Evolutionary conservation across 164 flowering plant species (phyloP).

Genomic region (Pachysandra terminalis): DNA sequence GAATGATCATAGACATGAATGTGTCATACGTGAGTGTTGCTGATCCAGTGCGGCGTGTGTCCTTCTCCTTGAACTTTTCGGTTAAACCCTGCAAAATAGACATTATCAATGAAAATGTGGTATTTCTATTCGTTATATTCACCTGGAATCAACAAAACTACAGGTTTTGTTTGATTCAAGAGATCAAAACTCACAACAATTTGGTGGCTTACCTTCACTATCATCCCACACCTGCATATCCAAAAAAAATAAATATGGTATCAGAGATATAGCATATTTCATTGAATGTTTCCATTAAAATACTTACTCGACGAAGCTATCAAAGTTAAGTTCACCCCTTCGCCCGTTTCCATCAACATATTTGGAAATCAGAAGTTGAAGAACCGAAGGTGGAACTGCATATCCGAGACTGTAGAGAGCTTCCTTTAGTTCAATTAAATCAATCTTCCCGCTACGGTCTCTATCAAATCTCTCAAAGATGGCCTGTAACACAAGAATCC

Average conservation of each 20-base stretch:
- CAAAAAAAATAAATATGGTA: slow-evolving; percentile 17
- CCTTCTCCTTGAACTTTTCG: slow-evolving; percentile 83
- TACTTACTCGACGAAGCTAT: slow-evolving; percentile 68
- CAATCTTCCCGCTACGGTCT: slow-evolving; percentile 80
- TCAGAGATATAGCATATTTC: slow-evolving; percentile 1
- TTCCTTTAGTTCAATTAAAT: slow-evolving; percentile 44
- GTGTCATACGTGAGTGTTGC: slow-evolving; percentile 63
- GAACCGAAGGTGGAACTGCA: slow-evolving; percentile 51
- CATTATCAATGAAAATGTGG: too few relatives aligned
- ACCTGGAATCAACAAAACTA: too few relatives aligned
- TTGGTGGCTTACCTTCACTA: slow-evolving; percentile 61
- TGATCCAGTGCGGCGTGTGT: slow-evolving; percentile 52
- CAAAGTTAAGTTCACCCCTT: slow-evolving; percentile 39
- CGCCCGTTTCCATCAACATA: slow-evolving; percentile 43
- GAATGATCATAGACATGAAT: slow-evolving; percentile 68
- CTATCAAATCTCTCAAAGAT: slow-evolving; percentile 73
- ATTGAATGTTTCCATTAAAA: background rate
- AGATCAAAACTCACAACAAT: too few relatives aligned
- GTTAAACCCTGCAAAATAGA: slow-evolving; percentile 62
- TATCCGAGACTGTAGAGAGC: slow-evolving; percentile 52
- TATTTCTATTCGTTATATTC: too few relatives aligned
- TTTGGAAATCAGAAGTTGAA: slow-evolving; percentile 48
- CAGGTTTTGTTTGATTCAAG: too few relatives aligned
- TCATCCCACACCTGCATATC: slow-evolving; percentile 71
- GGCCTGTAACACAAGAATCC: slow-evolving; percentile 30